Evolutionary conservation across 2,329 filamentous ascomycete species (phyloP), one percentile per base, ranked within the genome.

Genomic region (Fusarium staphyleae): DNA sequence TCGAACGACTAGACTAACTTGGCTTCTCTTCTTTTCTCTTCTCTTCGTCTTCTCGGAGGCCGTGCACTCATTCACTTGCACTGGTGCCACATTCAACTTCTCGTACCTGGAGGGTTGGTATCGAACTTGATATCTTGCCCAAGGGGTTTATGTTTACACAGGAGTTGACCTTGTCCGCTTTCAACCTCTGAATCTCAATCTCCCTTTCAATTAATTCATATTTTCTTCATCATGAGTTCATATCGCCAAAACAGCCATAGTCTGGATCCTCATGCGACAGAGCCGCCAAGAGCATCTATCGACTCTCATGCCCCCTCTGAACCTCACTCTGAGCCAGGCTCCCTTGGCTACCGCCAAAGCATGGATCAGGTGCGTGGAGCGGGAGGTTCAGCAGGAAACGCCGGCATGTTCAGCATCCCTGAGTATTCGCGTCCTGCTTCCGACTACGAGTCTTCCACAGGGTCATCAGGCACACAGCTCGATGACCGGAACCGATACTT

Each of bases 401-500:
- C 42, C 12, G 58, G 58, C 28, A 61, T 63, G 51, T 63, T 63
- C 30, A 62, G 55, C 11, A 63, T 62, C 29, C 59, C 59, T 7
- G 59, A 62, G 18, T 62, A 57, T 15, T 56, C 59, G 15, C 51
- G 55, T 8, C 59, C 59, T 39, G 34, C 44, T n/a, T 62, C 59
- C 16, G 80, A 78, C 63, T 78, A 77, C 47, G 79, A 72, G 36
- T 77, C 78, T 33, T 77, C 75, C 12, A 78, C 75, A 47, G 75
- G 71, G 9, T 62, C 49, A 22, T 42, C 56, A 24, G 48, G 40
- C 1, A 51, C 75, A 14, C 71, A 74, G 30, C 72, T 77, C 13
- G 72, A 75, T 39, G 72, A 72, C 19, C 62, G 71, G 14, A 76
- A 78, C 62, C 77, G 80, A 46, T 91, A 88, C 74, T 93, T 93